A percentile compares a stretch with the other conserved stretches of the same genome.
phyloP scores from a whole-genome alignment of 208 protist genomes.

The Naegleria lovaniensis region DNA sequence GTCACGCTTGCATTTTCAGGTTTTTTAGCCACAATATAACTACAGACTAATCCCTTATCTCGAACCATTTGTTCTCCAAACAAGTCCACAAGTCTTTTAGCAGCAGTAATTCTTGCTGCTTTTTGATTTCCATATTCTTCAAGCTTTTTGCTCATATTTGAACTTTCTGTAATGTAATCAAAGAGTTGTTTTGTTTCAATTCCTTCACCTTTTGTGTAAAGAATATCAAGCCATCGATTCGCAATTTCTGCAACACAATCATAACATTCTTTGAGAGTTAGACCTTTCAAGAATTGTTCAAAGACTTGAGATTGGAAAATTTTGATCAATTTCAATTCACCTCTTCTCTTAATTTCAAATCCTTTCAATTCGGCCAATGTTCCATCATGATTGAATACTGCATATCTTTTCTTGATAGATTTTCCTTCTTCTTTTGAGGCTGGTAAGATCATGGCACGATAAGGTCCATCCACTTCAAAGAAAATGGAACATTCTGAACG shows the following conservation, averaged over 20 bases:
- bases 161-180: constrained; percentile 92
- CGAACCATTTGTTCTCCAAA: constrained; percentile 95
- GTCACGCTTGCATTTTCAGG: constrained; percentile 88
- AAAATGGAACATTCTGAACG: constrained; percentile 94
- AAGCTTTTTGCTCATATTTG: constrained; percentile 88
- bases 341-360: constrained; percentile 99
- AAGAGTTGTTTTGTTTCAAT: constrained; percentile 84
- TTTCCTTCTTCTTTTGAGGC: constrained; percentile 97
- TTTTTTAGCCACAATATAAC: constrained; percentile 94
- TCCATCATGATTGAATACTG: constrained; percentile 96
- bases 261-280: constrained; percentile 89
- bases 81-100: constrained; percentile 92
- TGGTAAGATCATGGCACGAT: constrained; percentile 98
- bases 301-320: constrained; percentile 96
- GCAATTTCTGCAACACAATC: constrained; percentile 84
- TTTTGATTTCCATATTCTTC: constrained; percentile 96
- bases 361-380: constrained; percentile 98
- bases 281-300: constrained; percentile 89
- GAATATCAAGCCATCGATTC: constrained; percentile 92
- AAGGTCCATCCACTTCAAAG: constrained; percentile 99
- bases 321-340: constrained; percentile 99
- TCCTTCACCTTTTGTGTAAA: constrained; percentile 55
- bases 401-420: constrained; percentile 98
- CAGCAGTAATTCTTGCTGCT: constrained; percentile 95
- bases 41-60: constrained; percentile 90